Evolutionary conservation across 1,284 basidiomycete genomes (phyloP).

Genomic region (Naganishia liquefaciens): DNA sequence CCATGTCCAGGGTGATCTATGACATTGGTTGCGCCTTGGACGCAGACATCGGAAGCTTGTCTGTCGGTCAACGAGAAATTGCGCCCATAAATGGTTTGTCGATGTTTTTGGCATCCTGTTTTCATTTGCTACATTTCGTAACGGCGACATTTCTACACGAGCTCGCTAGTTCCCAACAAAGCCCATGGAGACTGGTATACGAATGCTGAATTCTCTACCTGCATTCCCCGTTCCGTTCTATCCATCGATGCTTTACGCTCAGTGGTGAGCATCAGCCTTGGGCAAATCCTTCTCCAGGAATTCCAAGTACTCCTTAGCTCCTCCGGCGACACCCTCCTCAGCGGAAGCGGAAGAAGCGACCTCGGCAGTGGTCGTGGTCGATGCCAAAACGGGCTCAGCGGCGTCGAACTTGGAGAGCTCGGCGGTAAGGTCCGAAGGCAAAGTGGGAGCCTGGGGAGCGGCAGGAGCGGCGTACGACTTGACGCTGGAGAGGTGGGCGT

Average conservation of each 20-base stretch:
- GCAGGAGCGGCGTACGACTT: slow-evolving; percentile 71
- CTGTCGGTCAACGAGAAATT: neutral
- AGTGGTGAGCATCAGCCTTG: slow-evolving; percentile 61
- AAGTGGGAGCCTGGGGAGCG: slow-evolving; percentile 66
- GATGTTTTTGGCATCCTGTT: slow-evolving; percentile 1
- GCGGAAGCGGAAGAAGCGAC: slow-evolving; percentile 42
- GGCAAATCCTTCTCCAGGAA: slow-evolving; percentile 60
- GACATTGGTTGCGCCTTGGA: neutral
- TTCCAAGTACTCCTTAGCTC: slow-evolving; percentile 63
- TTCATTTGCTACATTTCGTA: neutral
- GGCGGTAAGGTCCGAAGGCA: slow-evolving; percentile 76
- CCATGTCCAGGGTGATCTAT: neutral
- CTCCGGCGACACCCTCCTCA: slow-evolving; percentile 54
- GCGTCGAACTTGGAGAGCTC: slow-evolving; percentile 79
- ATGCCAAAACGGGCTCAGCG: slow-evolving; percentile 65
- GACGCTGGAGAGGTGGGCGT: slow-evolving; percentile 78
- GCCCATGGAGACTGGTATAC: slow-evolving; percentile 5
- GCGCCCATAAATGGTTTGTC: neutral
- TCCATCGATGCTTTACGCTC: slow-evolving; percentile 33
- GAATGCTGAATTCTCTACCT: slow-evolving; percentile 16
- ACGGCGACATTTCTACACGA: neutral
- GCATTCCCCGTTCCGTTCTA: slow-evolving; percentile 2
- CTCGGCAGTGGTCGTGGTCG: slow-evolving; percentile 45
- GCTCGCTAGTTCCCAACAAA: neutral
- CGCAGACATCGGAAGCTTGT: too few relatives aligned